Percentiles rank a stretch among this genome's conserved stretches.
Conservation (phyloP, 305 asterid species). For the Coffea humblotiana region DNA sequence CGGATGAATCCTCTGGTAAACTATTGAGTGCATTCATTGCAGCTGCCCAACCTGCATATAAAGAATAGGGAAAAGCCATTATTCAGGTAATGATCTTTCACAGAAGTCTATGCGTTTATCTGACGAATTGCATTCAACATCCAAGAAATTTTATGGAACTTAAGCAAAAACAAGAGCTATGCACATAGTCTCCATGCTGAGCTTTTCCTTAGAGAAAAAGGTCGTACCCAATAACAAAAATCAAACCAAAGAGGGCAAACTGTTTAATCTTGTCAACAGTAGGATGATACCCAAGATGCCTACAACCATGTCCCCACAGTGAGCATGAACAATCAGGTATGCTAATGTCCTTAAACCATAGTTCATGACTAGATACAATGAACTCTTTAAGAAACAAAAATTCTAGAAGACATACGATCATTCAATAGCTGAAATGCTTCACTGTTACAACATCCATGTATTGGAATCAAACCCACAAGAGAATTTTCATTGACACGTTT, state of each 20-base stretch:
- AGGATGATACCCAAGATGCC: neutral
- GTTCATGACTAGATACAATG: neutral
- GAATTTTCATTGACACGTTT: conserved; percentile 39
- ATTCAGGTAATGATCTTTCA: neutral
- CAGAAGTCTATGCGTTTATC: neutral
- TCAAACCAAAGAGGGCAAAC: neutral
- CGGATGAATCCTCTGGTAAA: conserved; percentile 60
- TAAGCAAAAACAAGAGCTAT: neutral
- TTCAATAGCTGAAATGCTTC: conserved; percentile 66
- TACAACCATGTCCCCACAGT: neutral
- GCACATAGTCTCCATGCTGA: neutral
- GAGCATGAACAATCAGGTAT: neutral
- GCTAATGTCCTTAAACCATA: neutral
- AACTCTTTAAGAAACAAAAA: conserved; percentile 9
- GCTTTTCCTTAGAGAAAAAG: neutral
- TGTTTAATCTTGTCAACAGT: neutral
- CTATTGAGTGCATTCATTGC: conserved; percentile 51
- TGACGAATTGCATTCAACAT: neutral
- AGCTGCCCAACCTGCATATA: conserved; percentile 60
- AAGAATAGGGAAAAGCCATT: conserved; percentile 15
- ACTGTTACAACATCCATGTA: conserved; percentile 66
- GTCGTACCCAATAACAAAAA: neutral
- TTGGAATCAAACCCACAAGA: conserved; percentile 48
- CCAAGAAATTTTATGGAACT: neutral
- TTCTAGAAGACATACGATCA: conserved; percentile 47